Conservation (phyloP, 202 grass and related monocot species). For the Eragrostis tef region DNA sequence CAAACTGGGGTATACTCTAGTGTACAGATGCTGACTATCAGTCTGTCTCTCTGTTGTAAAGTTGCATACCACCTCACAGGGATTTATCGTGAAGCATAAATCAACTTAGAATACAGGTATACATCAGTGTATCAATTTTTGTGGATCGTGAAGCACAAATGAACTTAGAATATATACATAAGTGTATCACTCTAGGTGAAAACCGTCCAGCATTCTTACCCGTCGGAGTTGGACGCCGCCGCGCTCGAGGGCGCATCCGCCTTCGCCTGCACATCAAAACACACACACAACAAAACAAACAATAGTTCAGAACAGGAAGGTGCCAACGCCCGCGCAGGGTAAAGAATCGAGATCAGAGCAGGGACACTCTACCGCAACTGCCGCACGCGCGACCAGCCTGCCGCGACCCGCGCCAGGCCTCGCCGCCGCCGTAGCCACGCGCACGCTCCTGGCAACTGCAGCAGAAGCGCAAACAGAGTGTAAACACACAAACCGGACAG, state of each 20-base stretch:
- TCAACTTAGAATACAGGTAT: no score
- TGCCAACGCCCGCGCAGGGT: not conserved
- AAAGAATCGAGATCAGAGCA: not conserved
- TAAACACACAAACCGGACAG: not conserved
- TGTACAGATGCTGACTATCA: not conserved
- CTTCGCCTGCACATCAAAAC: conserved; percentile 45
- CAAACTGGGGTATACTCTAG: not conserved
- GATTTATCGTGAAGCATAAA: no score
- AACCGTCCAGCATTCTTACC: not conserved
- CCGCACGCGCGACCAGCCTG: conserved; percentile 36
- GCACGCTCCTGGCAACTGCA: conserved; percentile 43
- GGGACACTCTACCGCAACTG: conserved; percentile 49
- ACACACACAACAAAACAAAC: not conserved
- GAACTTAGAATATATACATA: no score
- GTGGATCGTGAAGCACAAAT: no score
- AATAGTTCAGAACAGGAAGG: not conserved
- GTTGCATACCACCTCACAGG: no score
- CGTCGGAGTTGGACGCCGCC: conserved; percentile 27
- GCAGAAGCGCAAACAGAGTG: not conserved
- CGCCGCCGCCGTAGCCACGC: conserved; percentile 25
- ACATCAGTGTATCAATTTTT: no score
- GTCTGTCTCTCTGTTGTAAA: not conserved
- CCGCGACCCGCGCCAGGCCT: conserved; percentile 15
- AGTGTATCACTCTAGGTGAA: not conserved
- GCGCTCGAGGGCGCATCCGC: conserved; percentile 42